Evolutionary conservation across 257 asterid genomes (phyloP), one percentile per base, ranked within the genome.

Genomic region (Anisodus acutangulus): DNA sequence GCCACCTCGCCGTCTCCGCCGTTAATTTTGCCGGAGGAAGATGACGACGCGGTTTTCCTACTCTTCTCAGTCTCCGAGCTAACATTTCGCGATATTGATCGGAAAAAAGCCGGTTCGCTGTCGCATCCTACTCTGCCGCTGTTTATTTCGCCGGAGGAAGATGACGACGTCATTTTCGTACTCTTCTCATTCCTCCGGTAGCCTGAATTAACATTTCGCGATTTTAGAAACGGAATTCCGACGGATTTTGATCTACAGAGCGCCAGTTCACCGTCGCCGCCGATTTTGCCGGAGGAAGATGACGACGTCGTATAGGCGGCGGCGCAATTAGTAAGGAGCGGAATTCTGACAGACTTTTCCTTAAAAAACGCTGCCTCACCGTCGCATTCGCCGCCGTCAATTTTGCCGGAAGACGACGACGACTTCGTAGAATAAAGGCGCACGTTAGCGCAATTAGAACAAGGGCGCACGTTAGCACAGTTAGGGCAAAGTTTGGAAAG

Each of bases 241-340:
- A 92, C 90, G 69, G 98, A 94, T 88, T 92, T 88, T 51, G 98
- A 92, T 39, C 97, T 86, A 68, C 91, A 89, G 83, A 94, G 84
- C 39, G 88, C 83, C 2, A 95, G 91, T 6, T 69, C 35, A 83
- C 94, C 47, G 26, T 26, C 51, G 11, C 10, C 78, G 31, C 12
- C 10, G 51, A n/a, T 16, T 43, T 10, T 9, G 3, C 39, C 91
- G 43, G 88, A 81, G 2, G 59, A 94, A 79, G 98, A 97, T 2
- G 95, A 90, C 2, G 94, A 88, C 3, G 92, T 60, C 0, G 92
- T 41, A 41, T 6, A 41, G 45, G 45, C 45, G 45, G 45, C 45
- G 45, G 0, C 45, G 45, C 5, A 41, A 41, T 41, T 41, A 31
- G 35, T 31, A 31, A 31, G 35, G 1, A 41, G 90, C 6, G 95